phyloP scores from a whole-genome alignment of 2,329 filamentous ascomycete species.

The Fusarium beomiforme region DNA sequence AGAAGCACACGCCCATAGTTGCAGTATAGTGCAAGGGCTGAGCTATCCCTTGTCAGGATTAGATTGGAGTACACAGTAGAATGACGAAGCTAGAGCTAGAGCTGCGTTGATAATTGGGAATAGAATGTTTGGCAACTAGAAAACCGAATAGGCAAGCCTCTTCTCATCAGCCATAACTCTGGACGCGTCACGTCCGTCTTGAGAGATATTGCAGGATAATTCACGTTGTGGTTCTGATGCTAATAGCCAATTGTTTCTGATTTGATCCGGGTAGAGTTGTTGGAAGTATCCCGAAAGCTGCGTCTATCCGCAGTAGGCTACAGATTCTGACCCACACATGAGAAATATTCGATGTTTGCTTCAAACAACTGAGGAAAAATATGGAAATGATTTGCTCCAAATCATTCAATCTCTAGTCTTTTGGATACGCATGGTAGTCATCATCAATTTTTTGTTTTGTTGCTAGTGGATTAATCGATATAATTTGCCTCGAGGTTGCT shows the following conservation, averaged over 20 bases:
- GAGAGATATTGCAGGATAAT: background rate
- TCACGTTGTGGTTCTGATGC: background rate
- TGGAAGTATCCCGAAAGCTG: background rate
- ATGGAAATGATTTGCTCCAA: too few species aligned
- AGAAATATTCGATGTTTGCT: background rate
- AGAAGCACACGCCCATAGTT: background rate
- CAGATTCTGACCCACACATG: background rate
- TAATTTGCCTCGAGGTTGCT: too few species aligned
- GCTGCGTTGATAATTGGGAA: background rate
- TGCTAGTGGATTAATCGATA: too few species aligned
- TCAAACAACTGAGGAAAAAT: background rate
- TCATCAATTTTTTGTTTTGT: too few species aligned
- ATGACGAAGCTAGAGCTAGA: background rate
- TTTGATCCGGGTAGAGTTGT: background rate
- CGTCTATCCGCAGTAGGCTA: background rate
- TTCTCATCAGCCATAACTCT: background rate
- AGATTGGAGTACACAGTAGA: rapidly evolving
- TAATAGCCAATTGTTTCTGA: background rate
- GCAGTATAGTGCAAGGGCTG: too few species aligned
- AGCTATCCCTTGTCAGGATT: rapidly evolving
- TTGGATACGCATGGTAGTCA: too few species aligned
- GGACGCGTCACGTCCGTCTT: background rate
- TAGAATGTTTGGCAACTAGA: background rate
- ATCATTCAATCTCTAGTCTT: too few species aligned
- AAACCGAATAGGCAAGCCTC: background rate